phyloP scores from a whole-genome alignment of 2,329 filamentous ascomycete genomes.

The Fusarium pseudoanthophilum region DNA sequence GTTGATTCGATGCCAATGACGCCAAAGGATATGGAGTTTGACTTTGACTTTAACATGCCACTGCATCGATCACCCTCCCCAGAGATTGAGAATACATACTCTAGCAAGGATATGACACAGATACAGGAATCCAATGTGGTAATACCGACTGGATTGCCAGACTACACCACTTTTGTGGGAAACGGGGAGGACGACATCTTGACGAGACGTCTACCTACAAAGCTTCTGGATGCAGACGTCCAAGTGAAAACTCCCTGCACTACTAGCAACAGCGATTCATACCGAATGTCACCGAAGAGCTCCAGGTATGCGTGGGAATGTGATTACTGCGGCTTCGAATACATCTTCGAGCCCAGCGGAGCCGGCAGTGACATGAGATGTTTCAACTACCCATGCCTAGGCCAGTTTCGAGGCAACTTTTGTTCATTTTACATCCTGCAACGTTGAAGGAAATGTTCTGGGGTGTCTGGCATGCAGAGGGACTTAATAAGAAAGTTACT shows the following conservation, averaged over 20 bases:
- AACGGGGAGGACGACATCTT: too few relatives aligned
- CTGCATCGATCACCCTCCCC: rapidly evolving
- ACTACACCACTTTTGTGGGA: rapidly evolving
- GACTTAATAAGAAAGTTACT: background rate
- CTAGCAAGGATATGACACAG: rapidly evolving
- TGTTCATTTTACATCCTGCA: background rate
- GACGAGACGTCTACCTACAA: background rate
- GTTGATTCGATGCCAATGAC: background rate
- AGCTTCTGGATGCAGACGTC: too few relatives aligned
- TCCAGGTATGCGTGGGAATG: background rate
- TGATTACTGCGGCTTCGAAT: background rate
- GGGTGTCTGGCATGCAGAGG: background rate
- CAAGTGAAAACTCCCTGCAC: background rate
- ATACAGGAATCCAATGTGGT: rapidly evolving
- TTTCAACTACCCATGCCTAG: background rate
- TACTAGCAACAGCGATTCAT: background rate
- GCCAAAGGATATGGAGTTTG: background rate
- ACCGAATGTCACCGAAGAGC: rapidly evolving
- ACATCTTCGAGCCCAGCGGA: background rate
- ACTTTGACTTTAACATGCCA: background rate
- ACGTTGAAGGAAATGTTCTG: background rate
- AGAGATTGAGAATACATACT: rapidly evolving
- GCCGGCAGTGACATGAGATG: background rate
- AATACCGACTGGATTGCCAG: background rate
- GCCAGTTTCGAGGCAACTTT: background rate